Percentiles rank a stretch among this genome's conserved stretches.
phyloP scores from a whole-genome alignment of 331 rosid species.

The Quercus tomentella region DNA sequence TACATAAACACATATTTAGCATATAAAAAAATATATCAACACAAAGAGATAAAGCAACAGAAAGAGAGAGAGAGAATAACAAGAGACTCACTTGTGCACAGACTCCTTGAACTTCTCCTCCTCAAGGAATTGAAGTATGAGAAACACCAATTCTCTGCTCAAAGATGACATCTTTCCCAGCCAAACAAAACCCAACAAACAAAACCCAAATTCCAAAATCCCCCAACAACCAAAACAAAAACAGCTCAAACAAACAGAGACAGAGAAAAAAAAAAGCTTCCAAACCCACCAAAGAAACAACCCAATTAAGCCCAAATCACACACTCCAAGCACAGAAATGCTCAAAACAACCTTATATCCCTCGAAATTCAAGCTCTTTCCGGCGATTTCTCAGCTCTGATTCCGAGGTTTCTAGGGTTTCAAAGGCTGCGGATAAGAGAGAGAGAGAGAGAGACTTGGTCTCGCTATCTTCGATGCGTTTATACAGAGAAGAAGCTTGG shows the following conservation, averaged over 20 bases:
- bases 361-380: slow-evolving; percentile 6
- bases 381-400: slow-evolving; percentile 25
- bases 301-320: slow-evolving; percentile 22
- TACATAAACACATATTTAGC: neutral
- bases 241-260: neutral
- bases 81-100: slow-evolving; percentile 55
- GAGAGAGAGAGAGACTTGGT: slow-evolving; percentile 27
- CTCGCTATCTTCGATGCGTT: slow-evolving; percentile 80
- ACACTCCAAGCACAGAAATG: slow-evolving; percentile 5
- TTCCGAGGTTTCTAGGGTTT: slow-evolving; percentile 68
- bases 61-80: neutral
- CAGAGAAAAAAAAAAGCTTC: slow-evolving; percentile 10
- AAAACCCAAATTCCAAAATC: neutral
- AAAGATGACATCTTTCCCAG: slow-evolving; percentile 61
- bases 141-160: slow-evolving; percentile 87
- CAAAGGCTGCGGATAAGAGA: slow-evolving; percentile 47
- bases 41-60: neutral
- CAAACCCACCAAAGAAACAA: slow-evolving; percentile 12
- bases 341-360: slow-evolving; percentile 25
- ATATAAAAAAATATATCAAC: neutral
- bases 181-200: slow-evolving; percentile 7
- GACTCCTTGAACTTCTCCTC: slow-evolving; percentile 84
- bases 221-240: neutral
- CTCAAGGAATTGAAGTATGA: slow-evolving; percentile 86
- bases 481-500: slow-evolving; percentile 28